Evolutionary conservation across 2,329 filamentous ascomycete genomes (phyloP).

Genomic region (Alternaria gaisen): DNA sequence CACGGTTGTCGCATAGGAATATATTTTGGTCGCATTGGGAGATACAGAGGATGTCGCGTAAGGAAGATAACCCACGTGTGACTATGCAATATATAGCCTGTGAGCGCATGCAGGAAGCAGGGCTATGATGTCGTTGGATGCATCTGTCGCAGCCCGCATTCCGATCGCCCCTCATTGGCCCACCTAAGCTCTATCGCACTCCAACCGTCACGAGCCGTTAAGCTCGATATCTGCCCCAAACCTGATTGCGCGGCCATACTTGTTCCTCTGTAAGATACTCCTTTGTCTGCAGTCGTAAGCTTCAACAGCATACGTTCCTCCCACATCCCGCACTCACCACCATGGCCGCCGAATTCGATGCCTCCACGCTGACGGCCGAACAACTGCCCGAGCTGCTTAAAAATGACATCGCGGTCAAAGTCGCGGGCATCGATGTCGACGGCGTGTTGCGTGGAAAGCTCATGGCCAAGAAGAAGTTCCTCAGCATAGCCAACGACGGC

Average conservation of each 20-base stretch:
- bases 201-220: neutral
- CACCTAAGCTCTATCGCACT: conserved; percentile 36
- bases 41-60: conserved; percentile 13
- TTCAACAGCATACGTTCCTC: neutral
- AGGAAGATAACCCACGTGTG: conserved; percentile 14
- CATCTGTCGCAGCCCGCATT: conserved; percentile 15
- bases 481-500: conserved; percentile 79
- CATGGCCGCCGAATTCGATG: conserved; percentile 26
- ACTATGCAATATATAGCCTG: conserved; percentile 21
- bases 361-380: conserved; percentile 65
- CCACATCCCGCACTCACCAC: neutral
- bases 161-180: conserved; percentile 40
- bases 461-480: conserved; percentile 91
- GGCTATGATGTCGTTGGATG: conserved; percentile 26
- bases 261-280: neutral
- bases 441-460: conserved; percentile 89
- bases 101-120: conserved; percentile 6
- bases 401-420: conserved; percentile 81
- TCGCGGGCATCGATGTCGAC: conserved; percentile 88
- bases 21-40: conserved; percentile 11
- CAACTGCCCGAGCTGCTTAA: conserved; percentile 72
- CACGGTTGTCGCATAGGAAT: conserved; percentile 27
- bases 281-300: conserved; percentile 3
- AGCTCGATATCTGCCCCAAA: conserved; percentile 4
- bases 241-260: conserved; percentile 15